Conservation (phyloP, 2,329 filamentous ascomycete species). For the Dactylonectria macrodidyma region DNA sequence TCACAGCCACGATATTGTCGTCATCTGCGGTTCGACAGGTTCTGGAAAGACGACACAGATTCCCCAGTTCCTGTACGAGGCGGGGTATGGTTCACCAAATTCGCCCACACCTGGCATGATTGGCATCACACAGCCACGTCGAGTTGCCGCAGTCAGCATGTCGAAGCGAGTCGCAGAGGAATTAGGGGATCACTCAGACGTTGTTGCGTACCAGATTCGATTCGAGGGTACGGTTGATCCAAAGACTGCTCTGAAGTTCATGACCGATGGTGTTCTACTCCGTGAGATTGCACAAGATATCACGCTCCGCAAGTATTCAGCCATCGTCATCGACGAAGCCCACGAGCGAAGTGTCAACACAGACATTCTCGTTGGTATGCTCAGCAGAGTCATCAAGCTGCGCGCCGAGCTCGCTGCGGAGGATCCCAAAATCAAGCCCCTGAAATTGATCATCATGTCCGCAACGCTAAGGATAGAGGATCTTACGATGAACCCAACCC, state of each 20-base stretch:
- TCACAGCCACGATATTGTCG: conserved; percentile 89
- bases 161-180: conserved; percentile 92
- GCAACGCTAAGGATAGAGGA: conserved; percentile 93
- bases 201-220: conserved; percentile 93
- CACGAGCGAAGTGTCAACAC: conserved; percentile 98
- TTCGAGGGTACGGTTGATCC: conserved; percentile 88
- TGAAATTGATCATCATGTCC: conserved; percentile 99
- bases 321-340: conserved; percentile 95
- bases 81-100: conserved; percentile 85
- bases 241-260: conserved; percentile 95
- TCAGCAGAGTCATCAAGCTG: conserved; percentile 91
- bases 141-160: conserved; percentile 97
- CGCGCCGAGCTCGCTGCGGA: conserved; percentile 82
- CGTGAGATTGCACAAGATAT: conserved; percentile 94
- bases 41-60: conserved; percentile 98
- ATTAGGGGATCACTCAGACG: conserved; percentile 81
- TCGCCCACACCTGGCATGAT: conserved; percentile 93
- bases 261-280: conserved; percentile 97
- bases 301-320: conserved; percentile 89
- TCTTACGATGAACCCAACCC: conserved; percentile 84
- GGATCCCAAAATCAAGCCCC: conserved; percentile 78
- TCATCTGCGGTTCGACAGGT: conserved; percentile 95
- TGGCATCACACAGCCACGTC: conserved; percentile 92
- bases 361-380: conserved; percentile 97
- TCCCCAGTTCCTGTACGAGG: conserved; percentile 95